These are phyloP conservation scores for Parastagonospora avenae DNA, from an alignment of 2,329 filamentous ascomycete genomes.

Conservation along the genomic window DNA sequence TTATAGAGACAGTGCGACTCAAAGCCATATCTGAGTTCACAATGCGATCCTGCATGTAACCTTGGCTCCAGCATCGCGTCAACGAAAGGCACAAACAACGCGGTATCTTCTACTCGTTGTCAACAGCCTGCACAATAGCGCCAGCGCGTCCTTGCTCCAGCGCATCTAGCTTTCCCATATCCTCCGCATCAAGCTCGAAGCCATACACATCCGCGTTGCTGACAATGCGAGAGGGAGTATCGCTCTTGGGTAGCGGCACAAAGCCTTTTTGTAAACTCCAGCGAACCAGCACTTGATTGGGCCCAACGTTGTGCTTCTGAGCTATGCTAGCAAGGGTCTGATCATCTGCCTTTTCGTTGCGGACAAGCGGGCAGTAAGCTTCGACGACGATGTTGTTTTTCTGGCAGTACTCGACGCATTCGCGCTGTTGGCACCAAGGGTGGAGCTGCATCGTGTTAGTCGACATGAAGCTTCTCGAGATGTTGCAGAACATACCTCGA, in stretches of 20 bases:
- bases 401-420: slow-evolving; percentile 62
- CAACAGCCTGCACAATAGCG: slow-evolving; percentile 40
- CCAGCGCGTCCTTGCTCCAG: slow-evolving; percentile 42
- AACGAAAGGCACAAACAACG: too few species aligned
- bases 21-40: too few species aligned
- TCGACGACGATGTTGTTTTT: slow-evolving; percentile 64
- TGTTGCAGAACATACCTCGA: slow-evolving; percentile 64
- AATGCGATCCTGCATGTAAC: neutral
- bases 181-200: slow-evolving; percentile 42
- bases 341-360: slow-evolving; percentile 74
- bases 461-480: neutral
- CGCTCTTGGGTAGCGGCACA: slow-evolving; percentile 48
- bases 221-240: slow-evolving; percentile 41
- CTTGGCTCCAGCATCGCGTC: neutral
- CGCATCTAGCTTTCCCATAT: slow-evolving; percentile 41
- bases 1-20: too few species aligned
- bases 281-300: slow-evolving; percentile 77
- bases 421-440: slow-evolving; percentile 71
- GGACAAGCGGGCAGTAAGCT: slow-evolving; percentile 70
- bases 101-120: slow-evolving; percentile 1
- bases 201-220: slow-evolving; percentile 45
- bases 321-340: slow-evolving; percentile 67
- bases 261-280: slow-evolving; percentile 79
- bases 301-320: slow-evolving; percentile 73
- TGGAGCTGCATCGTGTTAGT: slow-evolving; percentile 61